phyloP scores from a whole-genome alignment of 768 basidiomycete genomes.

The Termitomyces sp. region DNA sequence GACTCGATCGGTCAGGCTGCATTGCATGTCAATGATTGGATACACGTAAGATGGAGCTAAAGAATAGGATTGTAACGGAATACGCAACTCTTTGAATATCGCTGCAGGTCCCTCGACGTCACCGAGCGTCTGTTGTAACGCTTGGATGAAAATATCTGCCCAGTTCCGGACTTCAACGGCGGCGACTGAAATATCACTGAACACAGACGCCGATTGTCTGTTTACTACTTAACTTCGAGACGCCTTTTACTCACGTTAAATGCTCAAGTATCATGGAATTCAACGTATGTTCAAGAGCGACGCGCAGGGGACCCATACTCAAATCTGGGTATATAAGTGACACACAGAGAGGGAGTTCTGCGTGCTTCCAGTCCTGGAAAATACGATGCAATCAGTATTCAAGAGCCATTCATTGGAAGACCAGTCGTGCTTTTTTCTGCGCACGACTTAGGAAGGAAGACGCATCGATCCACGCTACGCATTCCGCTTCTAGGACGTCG shows the following conservation, averaged over 20 bases:
- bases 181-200: no score
- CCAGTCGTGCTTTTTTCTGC: slow-evolving; percentile 7
- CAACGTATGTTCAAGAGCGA: slow-evolving; percentile 7
- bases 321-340: slow-evolving; percentile 5
- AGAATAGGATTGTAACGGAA: background rate
- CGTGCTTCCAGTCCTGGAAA: slow-evolving; percentile 7
- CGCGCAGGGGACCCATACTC: background rate
- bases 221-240: no score
- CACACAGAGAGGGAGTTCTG: slow-evolving; percentile 8
- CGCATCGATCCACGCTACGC: slow-evolving; percentile 7
- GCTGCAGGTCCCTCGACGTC: slow-evolving; percentile 3
- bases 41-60: background rate
- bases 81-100: slow-evolving; percentile 1
- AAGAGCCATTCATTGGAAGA: background rate
- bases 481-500: slow-evolving; percentile 7
- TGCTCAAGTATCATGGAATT: slow-evolving; percentile 9
- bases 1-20: slow-evolving; percentile 2
- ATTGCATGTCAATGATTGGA: background rate
- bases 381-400: no score
- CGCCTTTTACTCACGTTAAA: slow-evolving; percentile 10
- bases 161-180: slow-evolving; percentile 1
- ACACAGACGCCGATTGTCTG: background rate
- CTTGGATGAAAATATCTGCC: slow-evolving; percentile 5
- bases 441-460: slow-evolving; percentile 5
- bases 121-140: slow-evolving; percentile 2